Conservation (phyloP, 805 yeast genomes). For the Saccharomyces eubayanus region DNA sequence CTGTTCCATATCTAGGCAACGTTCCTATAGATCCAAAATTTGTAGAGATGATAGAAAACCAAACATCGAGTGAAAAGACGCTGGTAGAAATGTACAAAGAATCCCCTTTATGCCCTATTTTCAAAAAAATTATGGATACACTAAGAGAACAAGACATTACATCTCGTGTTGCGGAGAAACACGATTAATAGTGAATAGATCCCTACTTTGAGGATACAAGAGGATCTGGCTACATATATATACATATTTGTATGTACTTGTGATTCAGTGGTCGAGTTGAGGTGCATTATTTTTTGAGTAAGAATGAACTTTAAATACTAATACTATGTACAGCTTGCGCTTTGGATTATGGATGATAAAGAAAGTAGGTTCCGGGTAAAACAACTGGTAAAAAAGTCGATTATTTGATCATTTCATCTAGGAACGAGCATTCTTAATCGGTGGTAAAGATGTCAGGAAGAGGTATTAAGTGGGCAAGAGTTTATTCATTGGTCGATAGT, state of each 20-base stretch:
- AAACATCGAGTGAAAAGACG: slow-evolving; percentile 23
- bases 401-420: neutral
- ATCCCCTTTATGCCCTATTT: slow-evolving; percentile 33
- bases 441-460: neutral
- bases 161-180: neutral
- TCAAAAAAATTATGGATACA: slow-evolving; percentile 38
- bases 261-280: neutral
- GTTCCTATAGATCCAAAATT: slow-evolving; percentile 92
- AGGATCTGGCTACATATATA: neutral
- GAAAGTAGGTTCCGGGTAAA: neutral
- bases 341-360: neutral
- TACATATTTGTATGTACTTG: neutral
- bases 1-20: slow-evolving; percentile 67
- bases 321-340: neutral
- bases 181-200: neutral
- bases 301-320: neutral
- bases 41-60: slow-evolving; percentile 74
- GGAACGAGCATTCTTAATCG: neutral
- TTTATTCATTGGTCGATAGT: neutral
- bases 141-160: neutral
- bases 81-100: slow-evolving; percentile 33
- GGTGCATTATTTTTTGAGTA: too few relatives aligned
- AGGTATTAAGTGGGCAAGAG: neutral
- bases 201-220: neutral
- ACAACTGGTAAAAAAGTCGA: neutral